Percentiles rank a stretch among this genome's conserved stretches.
Evolutionary conservation across 805 yeast genomes (phyloP).

Genomic region (Yamadazyma sp.): DNA sequence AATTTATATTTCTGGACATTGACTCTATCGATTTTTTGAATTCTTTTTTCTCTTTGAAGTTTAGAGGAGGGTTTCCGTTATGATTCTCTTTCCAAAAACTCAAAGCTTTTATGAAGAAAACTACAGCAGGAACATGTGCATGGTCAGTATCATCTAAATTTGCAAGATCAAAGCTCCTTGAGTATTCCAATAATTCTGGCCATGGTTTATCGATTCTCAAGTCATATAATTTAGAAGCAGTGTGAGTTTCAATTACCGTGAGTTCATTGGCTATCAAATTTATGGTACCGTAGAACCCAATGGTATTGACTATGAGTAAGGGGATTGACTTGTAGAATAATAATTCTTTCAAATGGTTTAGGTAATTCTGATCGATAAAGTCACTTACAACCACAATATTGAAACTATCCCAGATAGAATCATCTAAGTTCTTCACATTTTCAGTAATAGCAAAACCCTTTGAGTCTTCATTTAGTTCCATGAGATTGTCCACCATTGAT

Average conservation of each 20-base stretch:
- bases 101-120: slow-evolving; percentile 56
- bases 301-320: slow-evolving; percentile 45
- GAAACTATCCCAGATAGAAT: slow-evolving; percentile 46
- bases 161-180: slow-evolving; percentile 49
- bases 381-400: slow-evolving; percentile 46
- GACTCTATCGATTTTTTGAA: slow-evolving; percentile 36
- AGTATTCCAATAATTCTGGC: slow-evolving; percentile 56
- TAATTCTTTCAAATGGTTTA: slow-evolving; percentile 27
- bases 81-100: slow-evolving; percentile 37
- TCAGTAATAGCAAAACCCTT: slow-evolving; percentile 26
- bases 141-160: slow-evolving; percentile 42
- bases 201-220: slow-evolving; percentile 70
- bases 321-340: slow-evolving; percentile 52
- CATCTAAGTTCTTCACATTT: slow-evolving; percentile 11
- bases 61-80: slow-evolving; percentile 28
- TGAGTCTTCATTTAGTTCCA: slow-evolving; percentile 62
- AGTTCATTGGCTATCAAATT: slow-evolving; percentile 53
- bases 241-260: slow-evolving; percentile 71
- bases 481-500: slow-evolving; percentile 38
- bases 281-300: slow-evolving; percentile 67
- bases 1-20: slow-evolving; percentile 45
- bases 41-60: slow-evolving; percentile 38
- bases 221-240: slow-evolving; percentile 61
- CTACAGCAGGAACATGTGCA: slow-evolving; percentile 68
- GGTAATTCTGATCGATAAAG: slow-evolving; percentile 15